phyloP scores from a whole-genome alignment of 2,329 filamentous ascomycete species.

The Claviceps purpurea region DNA sequence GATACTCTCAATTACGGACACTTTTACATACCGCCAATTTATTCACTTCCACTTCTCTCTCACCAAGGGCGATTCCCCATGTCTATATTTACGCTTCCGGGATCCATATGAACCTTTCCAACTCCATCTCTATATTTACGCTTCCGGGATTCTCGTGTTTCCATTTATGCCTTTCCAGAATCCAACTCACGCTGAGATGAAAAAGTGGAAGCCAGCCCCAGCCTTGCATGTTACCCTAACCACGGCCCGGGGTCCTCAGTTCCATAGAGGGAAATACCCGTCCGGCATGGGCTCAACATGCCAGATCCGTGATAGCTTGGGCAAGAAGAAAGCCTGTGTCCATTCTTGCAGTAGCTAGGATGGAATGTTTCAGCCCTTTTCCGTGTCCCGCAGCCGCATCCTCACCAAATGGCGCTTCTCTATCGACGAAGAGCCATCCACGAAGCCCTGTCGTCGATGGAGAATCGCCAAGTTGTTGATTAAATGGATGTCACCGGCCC shows the following conservation, averaged over 20 bases:
- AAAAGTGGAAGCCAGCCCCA: no score
- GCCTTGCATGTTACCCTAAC: no score
- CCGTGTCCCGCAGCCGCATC: slow-evolving; percentile 42
- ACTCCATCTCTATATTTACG: background rate
- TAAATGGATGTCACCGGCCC: slow-evolving; percentile 48
- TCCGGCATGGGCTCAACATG: slow-evolving; percentile 49
- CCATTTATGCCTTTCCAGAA: no score
- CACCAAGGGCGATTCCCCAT: background rate
- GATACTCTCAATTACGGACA: background rate
- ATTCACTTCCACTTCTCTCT: slow-evolving; percentile 1
- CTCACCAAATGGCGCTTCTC: slow-evolving; percentile 45
- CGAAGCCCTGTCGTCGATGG: slow-evolving; percentile 46
- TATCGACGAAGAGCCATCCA: slow-evolving; percentile 29
- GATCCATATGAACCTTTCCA: background rate
- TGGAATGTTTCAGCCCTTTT: slow-evolving; percentile 38
- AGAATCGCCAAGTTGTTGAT: slow-evolving; percentile 51
- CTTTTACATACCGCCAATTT: slow-evolving; percentile 5
- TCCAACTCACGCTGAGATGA: no score
- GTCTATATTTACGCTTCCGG: background rate
- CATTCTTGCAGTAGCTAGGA: slow-evolving; percentile 34
- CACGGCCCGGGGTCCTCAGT: background rate
- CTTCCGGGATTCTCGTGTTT: no score
- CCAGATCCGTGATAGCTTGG: slow-evolving; percentile 33
- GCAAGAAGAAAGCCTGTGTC: slow-evolving; percentile 35
- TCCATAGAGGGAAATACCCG: slow-evolving; percentile 41